Evolutionary conservation across 441 rosid genomes (phyloP).

Genomic region (Hypseocharis bilobata): DNA sequence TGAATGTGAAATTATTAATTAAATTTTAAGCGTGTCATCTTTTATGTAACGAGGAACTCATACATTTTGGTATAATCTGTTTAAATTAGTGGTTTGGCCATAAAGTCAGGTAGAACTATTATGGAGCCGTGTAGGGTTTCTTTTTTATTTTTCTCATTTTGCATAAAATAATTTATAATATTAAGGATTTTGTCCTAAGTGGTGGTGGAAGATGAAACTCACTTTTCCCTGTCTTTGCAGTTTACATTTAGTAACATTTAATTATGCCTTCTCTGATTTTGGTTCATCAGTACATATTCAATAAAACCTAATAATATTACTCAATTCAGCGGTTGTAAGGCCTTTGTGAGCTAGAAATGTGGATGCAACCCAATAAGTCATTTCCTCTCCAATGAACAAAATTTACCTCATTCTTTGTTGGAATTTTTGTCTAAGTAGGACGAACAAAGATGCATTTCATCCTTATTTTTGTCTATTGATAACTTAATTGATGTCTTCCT

Average conservation of each 20-base stretch:
- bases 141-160: background rate
- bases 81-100: background rate
- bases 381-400: background rate
- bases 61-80: background rate
- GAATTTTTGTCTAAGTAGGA: background rate
- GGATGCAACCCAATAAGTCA: background rate
- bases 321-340: background rate
- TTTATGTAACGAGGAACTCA: background rate
- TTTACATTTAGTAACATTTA: background rate
- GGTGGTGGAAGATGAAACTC: background rate
- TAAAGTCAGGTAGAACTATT: background rate
- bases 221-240: background rate
- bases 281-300: background rate
- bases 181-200: background rate
- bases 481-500: conserved; percentile 16
- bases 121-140: background rate
- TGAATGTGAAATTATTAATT: background rate
- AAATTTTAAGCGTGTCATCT: background rate
- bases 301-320: background rate
- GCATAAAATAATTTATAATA: background rate
- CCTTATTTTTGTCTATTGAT: background rate
- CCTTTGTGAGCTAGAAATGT: background rate
- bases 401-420: background rate
- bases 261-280: background rate
- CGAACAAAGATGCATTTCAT: background rate